Base-by-base conservation (phyloP, 306 rosid species). In the Ziziphus jujuba region DNA sequence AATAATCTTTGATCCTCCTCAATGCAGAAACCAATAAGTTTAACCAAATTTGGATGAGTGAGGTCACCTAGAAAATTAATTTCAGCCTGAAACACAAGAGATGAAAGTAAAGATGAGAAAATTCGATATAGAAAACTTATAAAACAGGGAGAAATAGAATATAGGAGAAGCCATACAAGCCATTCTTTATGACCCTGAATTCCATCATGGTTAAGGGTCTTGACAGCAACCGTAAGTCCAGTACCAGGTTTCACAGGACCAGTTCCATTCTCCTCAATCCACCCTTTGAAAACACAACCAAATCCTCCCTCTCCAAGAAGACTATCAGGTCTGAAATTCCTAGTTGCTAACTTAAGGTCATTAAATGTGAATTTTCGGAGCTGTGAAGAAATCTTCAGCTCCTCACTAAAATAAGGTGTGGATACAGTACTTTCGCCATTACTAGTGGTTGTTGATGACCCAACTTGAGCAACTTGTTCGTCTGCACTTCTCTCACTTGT, bases 291-390 rank as follows among this genome's bases (percentile, higher is more conserved):
- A 31, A 93, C 98, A 56, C 97, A 93, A 72, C 99, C 99, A 75
- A 93, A 93, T 22, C 99, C 99, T 66, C 99, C 99, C 79, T 93
- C 99, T 34, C 99, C 99, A 58, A 93, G 99, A 75, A 93, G 96
- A 74, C 95, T 86, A 76, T 93, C 99, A 0, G 97, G 99, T 78
- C 90, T 85, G 80, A 93, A 93, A 82, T 87, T 93, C 81, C 99
- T 88, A 31, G 99, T 90, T 57, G 99, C 97, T 74, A 80, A 74
- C 85, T 88, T 93, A 53, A 93, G 97, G 35, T 89, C 97, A 23
- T 82, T 90, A 79, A 93, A 93, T 60, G 90, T 85, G 84, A 93
- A 93, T 77, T 88, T 93, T 75, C 97, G 85, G 54, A 93, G 87
- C 77, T 88, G 84, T 53, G 96, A 90, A 75, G 99, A 84, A 67